Evolutionary conservation across 345 rosid genomes (phyloP), one percentile per base, ranked within the genome.

Genomic region (Reutealis trisperma): DNA sequence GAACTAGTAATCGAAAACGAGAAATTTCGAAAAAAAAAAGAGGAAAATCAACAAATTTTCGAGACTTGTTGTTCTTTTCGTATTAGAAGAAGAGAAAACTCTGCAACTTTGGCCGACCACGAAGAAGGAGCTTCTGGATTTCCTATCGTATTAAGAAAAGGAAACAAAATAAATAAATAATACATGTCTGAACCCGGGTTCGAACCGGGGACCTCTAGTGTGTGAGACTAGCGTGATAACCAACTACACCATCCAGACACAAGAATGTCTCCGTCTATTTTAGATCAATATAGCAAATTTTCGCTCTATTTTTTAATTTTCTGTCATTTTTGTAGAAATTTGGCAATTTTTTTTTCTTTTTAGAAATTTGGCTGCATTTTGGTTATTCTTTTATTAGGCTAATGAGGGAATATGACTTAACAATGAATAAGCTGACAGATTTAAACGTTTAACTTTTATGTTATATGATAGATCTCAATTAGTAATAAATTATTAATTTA

Each of bases 141-240:
- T 12, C 21, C 19, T 18, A 1, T 62, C 27, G 45, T 63, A 60
- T 63, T 22, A 21, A 63, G 77, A 21, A 47, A 47, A 63, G 15
- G 55, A 22, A 19, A 42, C 62, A 18, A 34, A 37, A 27, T 18
- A 18, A 14, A 42, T 42, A 42, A 12, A 41, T 47, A 22, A 22
- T 27, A 0, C 30, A 27, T 27, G 30, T 27, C 14, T 0, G 4
- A 6, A 0, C 8, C 0, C 1, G 88, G 92, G 90, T 85, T 89
- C 90, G 89, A 89, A 89, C 87, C 83, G 85, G 88, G 86, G 91
- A 86, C 91, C 89, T 88, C 79, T 85, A 85, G 88, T 86, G 92
- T 86, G 92, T 86, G 89, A 90, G 91, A 88, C 93, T 90, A 88
- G 87, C 89, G 87, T 86, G 89, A 89, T 90, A 81, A 88, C 90